A percentile compares a stretch with the other conserved stretches of the same genome.
Evolutionary conservation across 192 early-diverging fungal genomes (phyloP).

Genomic region (Phycomyces blakesleeanus): DNA sequence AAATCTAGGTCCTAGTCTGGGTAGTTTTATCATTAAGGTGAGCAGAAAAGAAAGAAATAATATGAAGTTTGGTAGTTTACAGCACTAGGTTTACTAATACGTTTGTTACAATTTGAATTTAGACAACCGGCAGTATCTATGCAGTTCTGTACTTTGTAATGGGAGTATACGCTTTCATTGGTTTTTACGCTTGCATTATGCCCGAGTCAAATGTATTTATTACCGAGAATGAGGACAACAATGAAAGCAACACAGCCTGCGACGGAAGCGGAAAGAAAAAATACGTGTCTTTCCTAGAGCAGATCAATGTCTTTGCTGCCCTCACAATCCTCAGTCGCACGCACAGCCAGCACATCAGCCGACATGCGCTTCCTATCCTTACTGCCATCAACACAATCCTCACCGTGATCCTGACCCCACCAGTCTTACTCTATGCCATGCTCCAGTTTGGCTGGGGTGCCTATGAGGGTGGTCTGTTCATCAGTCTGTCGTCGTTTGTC

Average conservation of each 20-base stretch:
- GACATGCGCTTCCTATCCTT: constrained; percentile 19
- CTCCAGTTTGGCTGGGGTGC: constrained; percentile 42
- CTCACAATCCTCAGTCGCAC: constrained; percentile 23
- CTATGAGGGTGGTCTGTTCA: constrained; percentile 39
- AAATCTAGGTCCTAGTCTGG: constrained; percentile 5
- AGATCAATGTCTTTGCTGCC: constrained; percentile 33
- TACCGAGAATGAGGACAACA: background rate
- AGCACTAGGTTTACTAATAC: too few relatives aligned
- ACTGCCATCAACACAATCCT: constrained; percentile 20
- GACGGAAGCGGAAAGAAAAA: background rate
- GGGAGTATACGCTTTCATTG: background rate
- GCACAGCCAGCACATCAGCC: constrained; percentile 7
- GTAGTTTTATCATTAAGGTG: constrained; percentile 7
- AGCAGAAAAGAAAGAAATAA: too few relatives aligned
- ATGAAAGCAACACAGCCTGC: background rate
- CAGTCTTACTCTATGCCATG: constrained; percentile 40
- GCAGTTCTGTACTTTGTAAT: constrained; percentile 11
- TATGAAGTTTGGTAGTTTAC: too few relatives aligned
- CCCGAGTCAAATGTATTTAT: constrained; percentile 34
- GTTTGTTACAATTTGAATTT: too few relatives aligned
- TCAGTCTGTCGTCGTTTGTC: constrained; percentile 20
- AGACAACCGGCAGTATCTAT: constrained; percentile 5
- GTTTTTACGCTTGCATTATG: constrained; percentile 14
- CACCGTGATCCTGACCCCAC: constrained; percentile 16
- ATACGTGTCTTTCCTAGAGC: constrained; percentile 6